A percentile compares a stretch with the other conserved stretches of the same genome.
Evolutionary conservation across 257 asterid genomes (phyloP).

Genomic region (Petunia secreta): DNA sequence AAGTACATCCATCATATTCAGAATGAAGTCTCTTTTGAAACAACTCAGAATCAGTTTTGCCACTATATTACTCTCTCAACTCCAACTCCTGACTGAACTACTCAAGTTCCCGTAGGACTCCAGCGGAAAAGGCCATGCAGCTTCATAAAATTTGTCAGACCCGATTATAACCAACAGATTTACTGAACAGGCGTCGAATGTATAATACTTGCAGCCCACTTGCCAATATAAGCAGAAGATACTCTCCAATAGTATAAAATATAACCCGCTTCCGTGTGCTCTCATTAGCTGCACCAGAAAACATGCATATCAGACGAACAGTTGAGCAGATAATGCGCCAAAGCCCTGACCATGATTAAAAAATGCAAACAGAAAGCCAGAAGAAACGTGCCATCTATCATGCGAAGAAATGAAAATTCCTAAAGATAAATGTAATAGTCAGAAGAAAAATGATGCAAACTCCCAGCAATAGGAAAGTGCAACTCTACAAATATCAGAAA

Average conservation of each 20-base stretch:
- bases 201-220: conserved; percentile 71
- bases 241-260: conserved; percentile 74
- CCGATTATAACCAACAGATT: conserved; percentile 67
- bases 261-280: conserved; percentile 78
- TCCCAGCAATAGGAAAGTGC: neutral
- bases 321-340: neutral
- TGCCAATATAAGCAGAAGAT: conserved; percentile 56
- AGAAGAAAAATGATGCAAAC: neutral
- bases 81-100: neutral
- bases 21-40: neutral
- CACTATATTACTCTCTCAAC: conserved; percentile 11
- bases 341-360: neutral
- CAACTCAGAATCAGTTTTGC: neutral
- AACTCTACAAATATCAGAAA: neutral
- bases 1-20: neutral
- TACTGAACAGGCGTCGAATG: conserved; percentile 77
- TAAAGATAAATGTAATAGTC: neutral
- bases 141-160: conserved; percentile 47
- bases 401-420: neutral
- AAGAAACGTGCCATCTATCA: neutral
- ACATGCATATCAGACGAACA: neutral
- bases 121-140: neutral
- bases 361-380: neutral
- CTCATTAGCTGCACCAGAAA: conserved; percentile 70
- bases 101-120: neutral